Percentiles rank a stretch among this genome's conserved stretches.
phyloP scores from a whole-genome alignment of 495 filamentous ascomycete species.

The Podospora sp. region DNA sequence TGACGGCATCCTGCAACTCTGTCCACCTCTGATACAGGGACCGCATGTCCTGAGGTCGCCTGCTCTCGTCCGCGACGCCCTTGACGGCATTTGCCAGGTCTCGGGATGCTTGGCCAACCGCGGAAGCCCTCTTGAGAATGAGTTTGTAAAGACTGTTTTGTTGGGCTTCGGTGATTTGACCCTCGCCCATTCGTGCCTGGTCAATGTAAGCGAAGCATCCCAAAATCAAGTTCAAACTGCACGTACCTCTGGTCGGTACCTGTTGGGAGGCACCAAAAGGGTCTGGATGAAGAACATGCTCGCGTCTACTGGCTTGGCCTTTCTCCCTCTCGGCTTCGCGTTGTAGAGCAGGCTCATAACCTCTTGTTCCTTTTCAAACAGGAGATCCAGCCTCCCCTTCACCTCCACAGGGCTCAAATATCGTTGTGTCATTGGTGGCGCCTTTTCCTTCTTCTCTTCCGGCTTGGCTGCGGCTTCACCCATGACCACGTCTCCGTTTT shows the following conservation, averaged over 20 bases:
- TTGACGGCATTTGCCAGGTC: conserved; percentile 56
- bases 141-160: conserved; percentile 83
- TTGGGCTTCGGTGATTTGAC: conserved; percentile 77
- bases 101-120: conserved; percentile 73
- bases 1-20: conserved; percentile 84
- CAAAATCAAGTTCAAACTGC: neutral
- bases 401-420: conserved; percentile 78
- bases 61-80: conserved; percentile 43
- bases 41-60: conserved; percentile 43
- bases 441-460: conserved; percentile 33
- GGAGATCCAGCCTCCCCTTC: conserved; percentile 67
- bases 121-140: conserved; percentile 70
- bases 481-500: conserved; percentile 57
- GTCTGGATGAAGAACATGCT: conserved; percentile 93
- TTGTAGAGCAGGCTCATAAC: conserved; percentile 81
- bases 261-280: conserved; percentile 87
- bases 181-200: conserved; percentile 68
- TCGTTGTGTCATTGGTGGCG: conserved; percentile 50
- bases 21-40: conserved; percentile 64
- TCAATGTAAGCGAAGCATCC: neutral
- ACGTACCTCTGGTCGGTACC: conserved; percentile 73
- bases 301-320: conserved; percentile 56
- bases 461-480: conserved; percentile 41
- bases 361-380: conserved; percentile 87
- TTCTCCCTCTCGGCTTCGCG: conserved; percentile 60